Conservation (phyloP, 2,329 filamentous ascomycete species). For the Pseudogymnoascus sp. region DNA sequence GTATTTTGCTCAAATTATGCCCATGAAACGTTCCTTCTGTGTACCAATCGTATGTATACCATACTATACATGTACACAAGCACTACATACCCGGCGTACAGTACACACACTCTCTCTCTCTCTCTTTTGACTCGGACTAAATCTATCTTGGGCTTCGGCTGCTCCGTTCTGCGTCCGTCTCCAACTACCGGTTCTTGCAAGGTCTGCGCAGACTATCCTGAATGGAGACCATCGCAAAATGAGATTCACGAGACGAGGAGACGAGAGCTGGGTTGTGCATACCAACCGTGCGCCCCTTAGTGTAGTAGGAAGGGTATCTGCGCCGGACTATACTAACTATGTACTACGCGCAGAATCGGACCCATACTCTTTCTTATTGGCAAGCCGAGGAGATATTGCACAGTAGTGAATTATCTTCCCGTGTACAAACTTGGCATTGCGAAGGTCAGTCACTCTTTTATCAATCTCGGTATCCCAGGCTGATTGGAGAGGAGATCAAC, state of each 20-base stretch:
- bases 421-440: conserved; percentile 1
- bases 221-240: not conserved
- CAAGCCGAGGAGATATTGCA: not conserved
- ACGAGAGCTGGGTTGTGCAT: not conserved
- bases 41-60: not conserved
- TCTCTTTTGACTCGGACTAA: not conserved
- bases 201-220: conserved; percentile 1
- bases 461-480: conserved; percentile 2
- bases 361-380: conserved; percentile 8
- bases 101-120: no score
- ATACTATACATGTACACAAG: not conserved
- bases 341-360: not conserved
- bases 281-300: conserved; percentile 1
- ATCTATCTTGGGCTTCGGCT: not conserved
- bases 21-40: conserved; percentile 3
- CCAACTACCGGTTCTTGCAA: conserved; percentile 8
- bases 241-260: conserved; percentile 1
- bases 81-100: no score
- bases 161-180: not conserved
- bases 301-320: not conserved
- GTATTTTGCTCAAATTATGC: not conserved
- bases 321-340: not conserved
- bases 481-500: not conserved
- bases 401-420: conserved; percentile 4
- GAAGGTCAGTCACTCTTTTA: not conserved